phyloP scores from a whole-genome alignment of 176 grass and related monocot species.

The Ensete glaucum region DNA sequence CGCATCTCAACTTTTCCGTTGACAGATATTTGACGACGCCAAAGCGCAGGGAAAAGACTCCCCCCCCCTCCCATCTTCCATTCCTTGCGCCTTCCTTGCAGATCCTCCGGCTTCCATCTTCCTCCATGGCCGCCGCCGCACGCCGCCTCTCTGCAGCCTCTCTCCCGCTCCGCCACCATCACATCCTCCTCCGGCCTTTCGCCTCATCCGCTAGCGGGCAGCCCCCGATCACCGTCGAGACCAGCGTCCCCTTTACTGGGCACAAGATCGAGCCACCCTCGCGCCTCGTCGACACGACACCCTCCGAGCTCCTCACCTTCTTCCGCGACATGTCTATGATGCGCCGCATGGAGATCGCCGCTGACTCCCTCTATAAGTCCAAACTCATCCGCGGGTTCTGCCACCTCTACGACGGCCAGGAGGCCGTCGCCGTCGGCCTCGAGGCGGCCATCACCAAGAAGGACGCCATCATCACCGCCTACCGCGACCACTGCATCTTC shows the following conservation, averaged over 20 bases:
- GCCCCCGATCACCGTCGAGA: slow-evolving; percentile 43
- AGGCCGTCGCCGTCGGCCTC: slow-evolving; percentile 66
- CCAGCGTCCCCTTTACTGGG: slow-evolving; percentile 46
- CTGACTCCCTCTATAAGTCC: slow-evolving; percentile 90
- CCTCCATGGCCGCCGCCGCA: slow-evolving; percentile 1
- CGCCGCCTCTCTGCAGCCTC: not conserved
- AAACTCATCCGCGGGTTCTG: slow-evolving; percentile 98
- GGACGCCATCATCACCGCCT: slow-evolving; percentile 85
- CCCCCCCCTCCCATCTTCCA: not conserved
- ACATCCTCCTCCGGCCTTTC: slow-evolving; percentile 24
- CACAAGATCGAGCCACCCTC: slow-evolving; percentile 48
- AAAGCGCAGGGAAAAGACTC: no score
- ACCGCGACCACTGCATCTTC: slow-evolving; percentile 87
- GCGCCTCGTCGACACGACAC: slow-evolving; percentile 23
- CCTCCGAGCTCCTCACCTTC: slow-evolving; percentile 37
- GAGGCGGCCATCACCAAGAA: slow-evolving; percentile 54
- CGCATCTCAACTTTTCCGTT: no score
- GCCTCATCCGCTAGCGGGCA: slow-evolving; percentile 28
- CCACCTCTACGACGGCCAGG: slow-evolving; percentile 94
- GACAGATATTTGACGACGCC: no score
- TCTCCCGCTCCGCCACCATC: slow-evolving; percentile 21
- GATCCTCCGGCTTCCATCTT: not conserved
- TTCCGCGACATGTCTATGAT: slow-evolving; percentile 66
- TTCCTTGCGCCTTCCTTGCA: not conserved
- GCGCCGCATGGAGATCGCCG: slow-evolving; percentile 79